Conservation (phyloP, 208 protist genomes). For the Tetramitus jugosus region DNA sequence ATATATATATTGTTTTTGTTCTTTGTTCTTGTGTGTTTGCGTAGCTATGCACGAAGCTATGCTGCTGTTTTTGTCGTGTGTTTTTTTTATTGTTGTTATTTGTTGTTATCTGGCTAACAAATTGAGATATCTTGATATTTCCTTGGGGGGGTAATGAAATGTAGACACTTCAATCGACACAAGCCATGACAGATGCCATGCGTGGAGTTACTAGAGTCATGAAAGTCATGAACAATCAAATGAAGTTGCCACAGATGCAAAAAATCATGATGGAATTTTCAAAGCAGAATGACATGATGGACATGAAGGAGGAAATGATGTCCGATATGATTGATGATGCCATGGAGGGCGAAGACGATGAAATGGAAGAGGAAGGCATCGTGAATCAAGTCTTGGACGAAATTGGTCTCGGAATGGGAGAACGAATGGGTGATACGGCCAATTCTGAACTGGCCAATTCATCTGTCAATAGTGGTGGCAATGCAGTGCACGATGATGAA, state of each 20-base stretch:
- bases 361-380: slow-evolving; percentile 10
- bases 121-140: too few species aligned
- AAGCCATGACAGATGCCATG: slow-evolving; percentile 75
- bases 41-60: too few species aligned
- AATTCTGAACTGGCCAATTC: background rate
- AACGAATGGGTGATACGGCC: background rate
- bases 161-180: slow-evolving; percentile 72
- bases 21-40: too few species aligned
- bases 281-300: slow-evolving; percentile 91
- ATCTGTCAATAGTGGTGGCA: too few species aligned
- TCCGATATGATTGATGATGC: slow-evolving; percentile 70
- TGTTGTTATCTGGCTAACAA: too few species aligned
- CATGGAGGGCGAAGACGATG: slow-evolving; percentile 4
- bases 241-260: slow-evolving; percentile 92
- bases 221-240: slow-evolving; percentile 87
- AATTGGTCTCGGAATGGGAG: slow-evolving; percentile 8
- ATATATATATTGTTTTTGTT: too few species aligned
- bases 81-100: too few species aligned
- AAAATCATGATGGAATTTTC: slow-evolving; percentile 96
- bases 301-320: slow-evolving; percentile 98
- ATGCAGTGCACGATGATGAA: background rate
- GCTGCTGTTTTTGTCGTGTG: too few species aligned
- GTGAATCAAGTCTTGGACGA: slow-evolving; percentile 20
- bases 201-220: slow-evolving; percentile 75
- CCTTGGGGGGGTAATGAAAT: too few species aligned